These are phyloP conservation scores for Podospora comata DNA, from an alignment of 495 filamentous ascomycete species.

Conservation along the genomic window DNA sequence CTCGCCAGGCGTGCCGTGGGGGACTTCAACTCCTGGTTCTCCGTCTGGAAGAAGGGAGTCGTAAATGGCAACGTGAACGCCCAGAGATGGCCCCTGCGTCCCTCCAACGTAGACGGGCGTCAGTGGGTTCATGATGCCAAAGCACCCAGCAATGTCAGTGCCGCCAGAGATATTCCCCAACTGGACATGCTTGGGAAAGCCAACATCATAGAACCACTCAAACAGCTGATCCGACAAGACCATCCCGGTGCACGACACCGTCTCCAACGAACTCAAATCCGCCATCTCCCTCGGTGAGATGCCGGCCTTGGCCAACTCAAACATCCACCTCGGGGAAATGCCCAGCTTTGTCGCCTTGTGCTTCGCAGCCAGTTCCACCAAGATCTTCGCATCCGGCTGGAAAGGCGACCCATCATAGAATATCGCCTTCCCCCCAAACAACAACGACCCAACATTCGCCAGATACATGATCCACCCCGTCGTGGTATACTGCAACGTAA, in stretches of 20 bases:
- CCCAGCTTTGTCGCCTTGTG: constrained; percentile 62
- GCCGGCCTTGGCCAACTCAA: constrained; percentile 60
- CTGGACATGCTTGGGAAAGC: constrained; percentile 61
- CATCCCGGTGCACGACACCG: constrained; percentile 73
- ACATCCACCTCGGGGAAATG: constrained; percentile 69
- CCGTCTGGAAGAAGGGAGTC: constrained; percentile 58
- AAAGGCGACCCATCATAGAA: constrained; percentile 80
- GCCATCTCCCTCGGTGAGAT: constrained; percentile 57
- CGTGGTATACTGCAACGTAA: constrained; percentile 58
- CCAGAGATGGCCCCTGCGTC: constrained; percentile 61
- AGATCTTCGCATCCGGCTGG: constrained; percentile 57
- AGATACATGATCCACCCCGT: constrained; percentile 89
- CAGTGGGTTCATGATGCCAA: constrained; percentile 66
- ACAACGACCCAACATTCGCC: constrained; percentile 49
- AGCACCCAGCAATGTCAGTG: constrained; percentile 72
- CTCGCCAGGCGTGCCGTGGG: constrained; percentile 65
- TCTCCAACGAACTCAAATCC: constrained; percentile 56
- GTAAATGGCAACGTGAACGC: constrained; percentile 63
- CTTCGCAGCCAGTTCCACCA: constrained; percentile 57
- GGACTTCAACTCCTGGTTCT: constrained; percentile 47
- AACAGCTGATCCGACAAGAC: constrained; percentile 69
- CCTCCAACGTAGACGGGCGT: constrained; percentile 69
- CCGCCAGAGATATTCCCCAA: constrained; percentile 74
- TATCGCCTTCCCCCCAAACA: constrained; percentile 55
- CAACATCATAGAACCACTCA: constrained; percentile 80